phyloP scores from a whole-genome alignment of 2,329 filamentous ascomycete species.

The Exophiala xenobiotica region DNA sequence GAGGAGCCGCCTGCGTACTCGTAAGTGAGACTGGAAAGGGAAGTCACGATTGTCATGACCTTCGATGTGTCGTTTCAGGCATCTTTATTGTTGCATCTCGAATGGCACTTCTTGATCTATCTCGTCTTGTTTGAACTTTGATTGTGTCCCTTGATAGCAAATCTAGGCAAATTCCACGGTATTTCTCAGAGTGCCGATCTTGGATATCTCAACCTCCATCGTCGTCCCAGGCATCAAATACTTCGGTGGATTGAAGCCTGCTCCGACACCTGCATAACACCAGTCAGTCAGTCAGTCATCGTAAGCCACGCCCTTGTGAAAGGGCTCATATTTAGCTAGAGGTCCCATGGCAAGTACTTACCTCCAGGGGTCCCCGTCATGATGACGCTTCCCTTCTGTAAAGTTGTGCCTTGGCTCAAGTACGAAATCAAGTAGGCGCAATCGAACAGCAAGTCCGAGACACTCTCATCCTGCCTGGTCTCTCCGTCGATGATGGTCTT shows the following conservation, averaged over 20 bases:
- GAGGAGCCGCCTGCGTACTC: background rate
- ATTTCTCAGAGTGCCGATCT: conserved; percentile 46
- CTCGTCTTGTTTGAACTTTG: background rate
- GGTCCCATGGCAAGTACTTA: conserved; percentile 9
- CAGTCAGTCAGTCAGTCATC: background rate
- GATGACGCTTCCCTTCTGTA: conserved; percentile 40
- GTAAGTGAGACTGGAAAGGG: no score
- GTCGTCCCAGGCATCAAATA: conserved; percentile 42
- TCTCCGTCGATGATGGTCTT: conserved; percentile 40
- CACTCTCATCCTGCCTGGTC: conserved; percentile 39
- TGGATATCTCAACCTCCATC: conserved; percentile 42
- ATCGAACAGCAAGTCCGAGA: conserved; percentile 40
- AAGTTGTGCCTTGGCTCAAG: conserved; percentile 40
- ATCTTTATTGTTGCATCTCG: no score
- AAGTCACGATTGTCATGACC: no score
- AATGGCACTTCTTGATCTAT: background rate
- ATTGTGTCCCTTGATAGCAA: background rate
- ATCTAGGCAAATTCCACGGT: conserved; percentile 31
- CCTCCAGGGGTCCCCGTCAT: conserved; percentile 46
- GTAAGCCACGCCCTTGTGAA: background rate
- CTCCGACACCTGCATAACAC: conserved; percentile 40
- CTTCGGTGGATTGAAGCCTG: conserved; percentile 43
- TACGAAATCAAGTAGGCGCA: conserved; percentile 39
- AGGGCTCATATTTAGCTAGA: no score
- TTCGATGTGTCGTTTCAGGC: no score